phyloP scores from a whole-genome alignment of 805 yeast genomes.

The Monosporozyma unispora region DNA sequence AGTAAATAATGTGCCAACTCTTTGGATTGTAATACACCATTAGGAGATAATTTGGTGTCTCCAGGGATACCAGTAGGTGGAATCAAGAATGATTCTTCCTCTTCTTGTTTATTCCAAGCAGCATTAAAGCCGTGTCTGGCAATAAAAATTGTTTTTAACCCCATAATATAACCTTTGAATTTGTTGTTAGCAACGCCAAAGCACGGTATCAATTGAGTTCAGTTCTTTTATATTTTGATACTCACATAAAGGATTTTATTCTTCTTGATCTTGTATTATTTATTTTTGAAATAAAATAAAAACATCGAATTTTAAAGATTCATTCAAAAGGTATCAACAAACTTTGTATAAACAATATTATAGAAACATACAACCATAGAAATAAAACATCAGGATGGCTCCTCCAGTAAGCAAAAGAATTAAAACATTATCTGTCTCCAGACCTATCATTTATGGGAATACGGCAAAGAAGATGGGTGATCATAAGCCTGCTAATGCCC shows the following conservation, averaged over 20 bases:
- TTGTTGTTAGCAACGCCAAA: neutral
- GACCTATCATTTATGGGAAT: conserved; percentile 79
- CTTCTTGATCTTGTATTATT: neutral
- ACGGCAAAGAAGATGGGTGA: conserved; percentile 59
- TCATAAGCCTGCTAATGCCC: conserved; percentile 51
- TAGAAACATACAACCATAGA: too few relatives aligned
- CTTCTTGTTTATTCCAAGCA: conserved; percentile 46
- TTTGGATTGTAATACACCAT: conserved; percentile 80
- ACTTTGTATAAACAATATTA: too few relatives aligned
- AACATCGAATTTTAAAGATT: neutral
- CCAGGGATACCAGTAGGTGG: conserved; percentile 85
- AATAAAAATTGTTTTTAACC: conserved; percentile 51
- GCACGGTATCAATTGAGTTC: too few relatives aligned
- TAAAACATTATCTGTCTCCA: conserved; percentile 55
- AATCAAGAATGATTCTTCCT: conserved; percentile 25
- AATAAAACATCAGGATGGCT: conserved; percentile 12
- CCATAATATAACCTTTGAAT: conserved; percentile 27
- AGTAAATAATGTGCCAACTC: conserved; percentile 60
- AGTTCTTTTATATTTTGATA: neutral
- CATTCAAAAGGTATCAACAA: neutral
- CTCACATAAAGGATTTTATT: too few relatives aligned
- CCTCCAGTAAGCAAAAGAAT: conserved; percentile 24
- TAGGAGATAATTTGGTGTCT: conserved; percentile 81
- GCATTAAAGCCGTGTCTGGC: conserved; percentile 87
- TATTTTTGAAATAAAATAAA: neutral